Evolutionary conservation across 441 rosid genomes (phyloP).

Genomic region (Syzygium malaccense): DNA sequence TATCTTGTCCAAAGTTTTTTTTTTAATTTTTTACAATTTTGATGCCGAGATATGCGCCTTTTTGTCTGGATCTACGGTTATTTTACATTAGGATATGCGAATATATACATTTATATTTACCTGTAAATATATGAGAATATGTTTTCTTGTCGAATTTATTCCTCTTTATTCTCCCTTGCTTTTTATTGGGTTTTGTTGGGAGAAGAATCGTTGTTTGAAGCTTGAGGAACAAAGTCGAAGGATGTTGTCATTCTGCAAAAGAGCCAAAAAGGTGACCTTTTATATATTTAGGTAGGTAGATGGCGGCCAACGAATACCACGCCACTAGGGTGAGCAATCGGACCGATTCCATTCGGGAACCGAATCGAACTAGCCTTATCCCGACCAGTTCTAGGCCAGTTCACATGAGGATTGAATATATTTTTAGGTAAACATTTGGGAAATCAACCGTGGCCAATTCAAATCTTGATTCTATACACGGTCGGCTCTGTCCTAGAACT

Average conservation of each 20-base stretch:
- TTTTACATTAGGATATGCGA: neutral
- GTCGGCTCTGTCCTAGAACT: neutral
- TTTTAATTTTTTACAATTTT: neutral
- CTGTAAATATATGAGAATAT: neutral
- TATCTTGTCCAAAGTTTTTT: neutral
- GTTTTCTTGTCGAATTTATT: neutral
- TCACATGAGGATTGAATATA: accelerated
- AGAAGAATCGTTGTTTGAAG: neutral
- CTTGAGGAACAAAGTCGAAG: neutral
- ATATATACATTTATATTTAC: neutral
- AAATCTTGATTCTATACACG: neutral
- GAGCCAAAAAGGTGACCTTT: neutral
- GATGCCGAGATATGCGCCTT: neutral
- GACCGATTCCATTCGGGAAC: neutral
- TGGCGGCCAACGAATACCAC: neutral
- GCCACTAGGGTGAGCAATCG: neutral
- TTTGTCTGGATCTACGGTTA: neutral
- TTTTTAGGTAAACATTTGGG: neutral
- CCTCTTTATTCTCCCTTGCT: neutral
- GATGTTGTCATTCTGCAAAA: neutral
- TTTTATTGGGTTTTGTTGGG: neutral
- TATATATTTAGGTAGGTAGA: neutral
- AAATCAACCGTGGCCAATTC: neutral
- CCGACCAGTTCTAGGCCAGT: accelerated
- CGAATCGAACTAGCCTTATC: neutral